Evolutionary conservation across 371 early-diverging fungal species (phyloP).

Genomic region (Syncephalis plumigaleata): DNA sequence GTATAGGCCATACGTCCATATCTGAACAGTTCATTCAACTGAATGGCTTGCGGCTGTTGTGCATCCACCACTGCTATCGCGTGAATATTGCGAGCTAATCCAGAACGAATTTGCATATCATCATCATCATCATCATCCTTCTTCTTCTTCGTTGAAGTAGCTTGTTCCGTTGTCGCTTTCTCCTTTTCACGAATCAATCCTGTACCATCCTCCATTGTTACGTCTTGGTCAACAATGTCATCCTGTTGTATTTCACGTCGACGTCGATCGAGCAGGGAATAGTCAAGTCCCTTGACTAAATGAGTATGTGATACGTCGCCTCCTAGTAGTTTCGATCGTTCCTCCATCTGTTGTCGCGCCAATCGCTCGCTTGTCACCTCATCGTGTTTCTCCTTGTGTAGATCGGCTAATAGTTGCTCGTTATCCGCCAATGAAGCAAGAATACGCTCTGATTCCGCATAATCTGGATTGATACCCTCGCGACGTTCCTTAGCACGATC

Average conservation of each 20-base stretch:
- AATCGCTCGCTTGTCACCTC: not conserved
- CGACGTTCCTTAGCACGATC: constrained; percentile 84
- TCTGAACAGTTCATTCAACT: constrained; percentile 49
- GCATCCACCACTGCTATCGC: constrained; percentile 18
- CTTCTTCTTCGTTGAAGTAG: no score
- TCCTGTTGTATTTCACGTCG: constrained; percentile 19
- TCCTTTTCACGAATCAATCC: constrained; percentile 1
- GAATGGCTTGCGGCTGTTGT: constrained; percentile 14
- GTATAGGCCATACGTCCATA: constrained; percentile 67
- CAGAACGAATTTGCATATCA: constrained; percentile 5
- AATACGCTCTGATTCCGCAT: constrained; percentile 28
- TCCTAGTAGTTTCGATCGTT: constrained; percentile 76
- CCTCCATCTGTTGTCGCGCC: constrained; percentile 17
- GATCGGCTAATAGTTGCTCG: constrained; percentile 10
- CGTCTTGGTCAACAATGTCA: constrained; percentile 9
- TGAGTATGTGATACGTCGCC: constrained; percentile 78
- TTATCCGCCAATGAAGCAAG: constrained; percentile 15
- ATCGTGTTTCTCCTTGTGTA: no score
- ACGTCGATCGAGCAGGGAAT: constrained; percentile 47
- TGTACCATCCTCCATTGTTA: constrained; percentile 7
- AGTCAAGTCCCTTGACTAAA: constrained; percentile 84
- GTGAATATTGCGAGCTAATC: constrained; percentile 12
- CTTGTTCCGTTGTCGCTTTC: not conserved
- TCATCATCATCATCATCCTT: no score
- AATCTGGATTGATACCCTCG: constrained; percentile 30